Conservation (phyloP, 2,329 filamentous ascomycete genomes). For the Pochonia chlamydosporia region DNA sequence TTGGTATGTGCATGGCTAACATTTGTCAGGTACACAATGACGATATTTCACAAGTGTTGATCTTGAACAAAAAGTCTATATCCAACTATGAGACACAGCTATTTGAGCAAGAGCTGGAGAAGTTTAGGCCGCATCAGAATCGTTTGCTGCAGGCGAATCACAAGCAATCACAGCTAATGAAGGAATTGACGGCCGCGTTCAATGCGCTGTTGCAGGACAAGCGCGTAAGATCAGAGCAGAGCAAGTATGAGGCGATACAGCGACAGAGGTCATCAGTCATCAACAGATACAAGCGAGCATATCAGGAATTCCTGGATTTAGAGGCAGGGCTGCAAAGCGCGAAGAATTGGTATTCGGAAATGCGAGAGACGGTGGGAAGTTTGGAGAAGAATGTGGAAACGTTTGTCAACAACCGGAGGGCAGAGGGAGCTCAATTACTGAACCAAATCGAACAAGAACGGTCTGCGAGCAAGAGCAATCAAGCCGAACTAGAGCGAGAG, state of each 20-base stretch:
- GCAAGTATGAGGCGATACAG: conserved; percentile 86
- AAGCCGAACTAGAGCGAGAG: conserved; percentile 81
- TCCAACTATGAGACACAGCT: conserved; percentile 86
- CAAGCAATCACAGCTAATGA: conserved; percentile 90
- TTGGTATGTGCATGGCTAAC: neutral
- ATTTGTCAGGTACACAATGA: conserved; percentile 74
- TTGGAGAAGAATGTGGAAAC: conserved; percentile 93
- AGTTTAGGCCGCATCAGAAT: conserved; percentile 89
- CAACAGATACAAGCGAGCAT: conserved; percentile 82
- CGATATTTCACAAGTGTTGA: conserved; percentile 95
- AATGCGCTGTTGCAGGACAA: conserved; percentile 88
- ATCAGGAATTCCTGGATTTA: conserved; percentile 88
- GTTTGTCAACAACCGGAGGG: conserved; percentile 90
- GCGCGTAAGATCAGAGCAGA: conserved; percentile 87
- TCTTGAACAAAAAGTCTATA: conserved; percentile 96
- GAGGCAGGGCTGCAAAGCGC: conserved; percentile 80
- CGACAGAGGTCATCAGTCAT: conserved; percentile 76
- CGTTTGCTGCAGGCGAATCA: conserved; percentile 88
- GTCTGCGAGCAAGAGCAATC: conserved; percentile 49
- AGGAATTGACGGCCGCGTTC: conserved; percentile 84
- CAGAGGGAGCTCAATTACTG: conserved; percentile 85
- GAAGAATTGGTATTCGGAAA: conserved; percentile 90
- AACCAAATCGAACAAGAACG: conserved; percentile 80
- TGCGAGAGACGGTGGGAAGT: conserved; percentile 90
- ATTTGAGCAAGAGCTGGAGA: conserved; percentile 95